Percentiles rank a stretch among this genome's conserved stretches.
Evolutionary conservation across 352 stramenopile species (phyloP).

Genomic region (Pythium rishiriense): DNA sequence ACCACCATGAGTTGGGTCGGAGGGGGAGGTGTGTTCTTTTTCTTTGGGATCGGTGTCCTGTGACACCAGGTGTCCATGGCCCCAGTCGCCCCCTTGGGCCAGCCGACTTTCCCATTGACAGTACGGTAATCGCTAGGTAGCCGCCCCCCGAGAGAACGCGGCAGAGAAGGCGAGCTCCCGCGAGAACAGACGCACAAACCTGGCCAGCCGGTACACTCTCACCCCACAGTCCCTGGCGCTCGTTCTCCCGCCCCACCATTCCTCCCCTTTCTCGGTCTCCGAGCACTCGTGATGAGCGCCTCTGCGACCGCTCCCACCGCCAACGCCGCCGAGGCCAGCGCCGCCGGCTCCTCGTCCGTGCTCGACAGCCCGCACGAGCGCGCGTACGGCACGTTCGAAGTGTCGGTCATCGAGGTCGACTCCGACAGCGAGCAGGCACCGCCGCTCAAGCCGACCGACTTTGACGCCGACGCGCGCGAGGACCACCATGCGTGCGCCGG

Average conservation of each 20-base stretch:
- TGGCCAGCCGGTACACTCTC: not conserved
- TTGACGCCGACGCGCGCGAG: constrained; percentile 7
- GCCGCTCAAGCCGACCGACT: constrained; percentile 15
- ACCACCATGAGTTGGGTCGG: not conserved
- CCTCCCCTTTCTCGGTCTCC: not conserved
- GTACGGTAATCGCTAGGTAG: not conserved
- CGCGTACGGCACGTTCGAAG: constrained; percentile 72
- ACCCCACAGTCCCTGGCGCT: not conserved
- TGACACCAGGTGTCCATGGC: constrained; percentile 2
- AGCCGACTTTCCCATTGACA: constrained; percentile 10
- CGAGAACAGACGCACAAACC: not conserved
- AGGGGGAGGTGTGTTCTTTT: constrained; percentile 18
- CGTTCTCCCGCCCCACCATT: not conserved
- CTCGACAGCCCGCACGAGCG: constrained; percentile 41
- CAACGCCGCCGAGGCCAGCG: constrained; percentile 7
- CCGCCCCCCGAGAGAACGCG: not conserved
- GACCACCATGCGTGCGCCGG: constrained; percentile 25
- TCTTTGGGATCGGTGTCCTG: not conserved
- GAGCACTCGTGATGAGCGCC: not conserved
- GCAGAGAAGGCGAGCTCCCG: not conserved
- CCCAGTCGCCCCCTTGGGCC: not conserved
- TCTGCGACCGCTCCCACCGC: not conserved
- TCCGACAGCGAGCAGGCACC: constrained; percentile 33
- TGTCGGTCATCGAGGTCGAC: constrained; percentile 63
- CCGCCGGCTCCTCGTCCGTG: constrained; percentile 11